phyloP scores from a whole-genome alignment of 306 rosid genomes.

The Medicago arabica region DNA sequence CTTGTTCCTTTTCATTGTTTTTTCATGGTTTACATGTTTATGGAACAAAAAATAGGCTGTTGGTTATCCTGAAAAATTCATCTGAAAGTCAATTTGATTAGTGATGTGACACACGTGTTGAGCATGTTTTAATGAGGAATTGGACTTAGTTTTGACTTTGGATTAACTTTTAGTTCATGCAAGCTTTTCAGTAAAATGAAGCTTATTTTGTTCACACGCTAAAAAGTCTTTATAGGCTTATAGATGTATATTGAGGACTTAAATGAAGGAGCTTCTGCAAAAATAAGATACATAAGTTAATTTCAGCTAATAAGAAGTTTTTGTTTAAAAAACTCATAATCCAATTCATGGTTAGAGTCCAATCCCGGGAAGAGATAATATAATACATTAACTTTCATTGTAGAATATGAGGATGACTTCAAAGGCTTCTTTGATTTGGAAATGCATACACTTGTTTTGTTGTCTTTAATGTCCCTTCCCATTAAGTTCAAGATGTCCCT shows the following conservation, averaged over 20 bases:
- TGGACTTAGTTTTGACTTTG: not conserved
- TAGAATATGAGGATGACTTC: not conserved
- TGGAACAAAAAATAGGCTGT: slow-evolving; percentile 19
- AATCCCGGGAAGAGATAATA: not conserved
- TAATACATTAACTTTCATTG: not conserved
- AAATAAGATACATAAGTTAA: not conserved
- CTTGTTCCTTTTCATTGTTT: slow-evolving; percentile 34
- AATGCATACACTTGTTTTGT: not conserved
- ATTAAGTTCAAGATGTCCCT: not conserved
- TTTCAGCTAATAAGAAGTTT: not conserved
- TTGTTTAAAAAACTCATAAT: not conserved
- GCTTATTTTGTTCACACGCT: not conserved
- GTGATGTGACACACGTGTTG: not conserved
- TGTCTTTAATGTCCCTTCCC: not conserved
- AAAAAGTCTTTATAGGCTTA: not conserved
- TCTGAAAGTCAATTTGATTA: not conserved
- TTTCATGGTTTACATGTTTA: slow-evolving; percentile 21
- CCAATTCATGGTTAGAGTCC: not conserved
- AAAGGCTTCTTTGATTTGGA: not conserved
- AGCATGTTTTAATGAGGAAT: not conserved
- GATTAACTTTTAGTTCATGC: not conserved
- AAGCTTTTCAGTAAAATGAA: not conserved
- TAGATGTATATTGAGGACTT: not conserved
- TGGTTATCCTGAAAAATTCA: slow-evolving; percentile 29
- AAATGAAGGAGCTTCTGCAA: not conserved